Base-by-base conservation (phyloP, 805 yeast species). In the Cyberlindnera americana region DNA sequence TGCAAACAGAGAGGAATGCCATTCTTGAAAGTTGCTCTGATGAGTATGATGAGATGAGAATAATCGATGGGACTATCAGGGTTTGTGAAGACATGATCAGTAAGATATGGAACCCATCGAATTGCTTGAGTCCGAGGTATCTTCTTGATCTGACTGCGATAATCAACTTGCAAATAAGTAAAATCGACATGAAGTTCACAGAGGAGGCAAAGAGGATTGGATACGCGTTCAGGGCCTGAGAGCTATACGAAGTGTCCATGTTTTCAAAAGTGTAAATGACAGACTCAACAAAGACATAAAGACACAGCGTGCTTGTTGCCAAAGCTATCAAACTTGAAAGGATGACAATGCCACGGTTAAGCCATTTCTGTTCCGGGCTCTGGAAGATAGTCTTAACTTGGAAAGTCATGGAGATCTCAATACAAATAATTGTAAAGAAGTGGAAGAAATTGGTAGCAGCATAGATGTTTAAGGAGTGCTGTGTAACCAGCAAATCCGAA, bases 31-130 rank as follows among this genome's bases (percentile, higher is more conserved):
- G 50, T 18, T 60, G 40, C 17, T 61, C 51, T 23, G 66, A 53
- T 3, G 72, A 64, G 40, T 72, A 74, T 17, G 81, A 75, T 24
- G 80, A 54, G 33, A 88, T 69, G 23, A 83, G 75, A 35, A 91
- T 51, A 10, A 81, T 60, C 0, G 93, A 76, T 3, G 98, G 97
- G 15, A 87, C 64, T 9, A 89, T 59, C 72, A 90, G 74, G 0
- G 95, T 80, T 60, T 93, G 98, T 12, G 78, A 63, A 0, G 87
- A 67, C 91, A 86, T 86, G 39, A 90, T 82, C 43, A 87, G 63
- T 32, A 93, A 62, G 25, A 89, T 77, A 58, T 88, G 96, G 58
- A 85, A 77, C 19, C 85, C 78, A 46, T 83, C 90, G 54, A 90
- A 87, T 57, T 87, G 95, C 54, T 72, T 78, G 43, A 88, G 66